A percentile compares a stretch with the other conserved stretches of the same genome.
Evolutionary conservation across 139 green algal species (phyloP).

Genomic region (Chlorella sorokiniana): DNA sequence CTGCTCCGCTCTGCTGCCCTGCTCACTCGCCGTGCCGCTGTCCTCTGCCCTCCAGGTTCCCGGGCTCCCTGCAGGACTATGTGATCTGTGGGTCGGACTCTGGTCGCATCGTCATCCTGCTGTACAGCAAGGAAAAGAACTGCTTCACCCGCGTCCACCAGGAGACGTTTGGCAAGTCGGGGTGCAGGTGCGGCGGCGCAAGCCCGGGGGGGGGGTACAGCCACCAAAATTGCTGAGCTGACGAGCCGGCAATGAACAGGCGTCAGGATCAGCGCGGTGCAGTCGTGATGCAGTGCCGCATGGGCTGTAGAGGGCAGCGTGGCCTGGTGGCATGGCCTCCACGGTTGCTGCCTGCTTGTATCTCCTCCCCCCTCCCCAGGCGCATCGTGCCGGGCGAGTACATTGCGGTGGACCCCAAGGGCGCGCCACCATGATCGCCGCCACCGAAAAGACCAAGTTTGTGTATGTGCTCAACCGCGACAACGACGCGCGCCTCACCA

Average conservation of each 20-base stretch:
- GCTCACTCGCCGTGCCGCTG: not conserved
- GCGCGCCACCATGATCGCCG: conserved; percentile 91
- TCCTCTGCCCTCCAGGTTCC: conserved; percentile 53
- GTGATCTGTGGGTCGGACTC: conserved; percentile 92
- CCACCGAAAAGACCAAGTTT: conserved; percentile 98
- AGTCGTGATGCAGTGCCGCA: no score
- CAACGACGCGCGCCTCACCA: conserved; percentile 92
- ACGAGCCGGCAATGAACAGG: no score
- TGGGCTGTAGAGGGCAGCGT: no score
- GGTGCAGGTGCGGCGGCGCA: conserved; percentile 38
- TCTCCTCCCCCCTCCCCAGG: conserved; percentile 36
- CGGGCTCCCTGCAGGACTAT: conserved; percentile 87
- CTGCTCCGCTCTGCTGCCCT: not conserved
- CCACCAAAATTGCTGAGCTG: not conserved
- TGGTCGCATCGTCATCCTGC: conserved; percentile 94
- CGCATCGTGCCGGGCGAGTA: conserved; percentile 96
- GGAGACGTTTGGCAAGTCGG: conserved; percentile 97
- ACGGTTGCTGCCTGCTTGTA: not conserved
- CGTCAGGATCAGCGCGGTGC: no score
- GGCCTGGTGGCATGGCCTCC: not conserved
- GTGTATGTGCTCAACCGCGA: conserved; percentile 99
- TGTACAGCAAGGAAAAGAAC: conserved; percentile 89
- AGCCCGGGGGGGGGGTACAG: not conserved
- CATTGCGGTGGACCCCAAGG: conserved; percentile 92
- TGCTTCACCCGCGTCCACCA: conserved; percentile 92